These are phyloP conservation scores for Candida adriatica DNA, from an alignment of 805 yeast genomes.

Conservation along the genomic window DNA sequence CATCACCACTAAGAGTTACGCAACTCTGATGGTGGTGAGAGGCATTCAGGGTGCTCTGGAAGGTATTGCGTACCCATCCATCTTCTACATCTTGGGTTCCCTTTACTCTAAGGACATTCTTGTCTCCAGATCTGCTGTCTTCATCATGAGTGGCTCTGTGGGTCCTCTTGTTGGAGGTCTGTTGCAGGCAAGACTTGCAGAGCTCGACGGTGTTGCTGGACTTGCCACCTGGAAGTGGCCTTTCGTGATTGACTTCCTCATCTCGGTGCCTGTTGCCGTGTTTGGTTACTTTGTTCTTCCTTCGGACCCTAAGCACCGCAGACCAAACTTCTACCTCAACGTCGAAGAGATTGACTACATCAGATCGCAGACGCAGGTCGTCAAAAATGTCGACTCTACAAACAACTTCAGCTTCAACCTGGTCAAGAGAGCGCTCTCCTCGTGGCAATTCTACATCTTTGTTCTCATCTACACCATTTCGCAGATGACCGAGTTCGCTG, in stretches of 20 bases:
- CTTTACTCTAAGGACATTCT: conserved; percentile 10
- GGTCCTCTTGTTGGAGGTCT: conserved; percentile 26
- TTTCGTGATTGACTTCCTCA: conserved; percentile 40
- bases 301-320: conserved; percentile 26
- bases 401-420: conserved; percentile 10
- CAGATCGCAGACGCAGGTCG: conserved; percentile 8
- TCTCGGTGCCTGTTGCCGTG: conserved; percentile 43
- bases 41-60: conserved; percentile 9
- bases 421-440: conserved; percentile 14
- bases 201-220: conserved; percentile 33
- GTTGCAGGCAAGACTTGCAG: conserved; percentile 35
- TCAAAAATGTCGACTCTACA: conserved; percentile 14
- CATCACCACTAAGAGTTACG: conserved; percentile 5
- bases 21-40: conserved; percentile 8
- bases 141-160: conserved; percentile 10
- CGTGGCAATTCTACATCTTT: conserved; percentile 19
- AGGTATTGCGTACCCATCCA: conserved; percentile 15
- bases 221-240: conserved; percentile 26
- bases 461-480: conserved; percentile 13
- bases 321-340: conserved; percentile 11
- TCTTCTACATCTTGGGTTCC: conserved; percentile 14
- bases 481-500: conserved; percentile 8
- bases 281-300: conserved; percentile 42
- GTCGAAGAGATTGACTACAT: conserved; percentile 14
- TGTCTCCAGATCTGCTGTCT: conserved; percentile 14